Percentiles rank a stretch among this genome's conserved stretches.
These are phyloP conservation scores for Beauveria pseudobassiana DNA, from an alignment of 2,329 filamentous ascomycete genomes.

Conservation along the genomic window DNA sequence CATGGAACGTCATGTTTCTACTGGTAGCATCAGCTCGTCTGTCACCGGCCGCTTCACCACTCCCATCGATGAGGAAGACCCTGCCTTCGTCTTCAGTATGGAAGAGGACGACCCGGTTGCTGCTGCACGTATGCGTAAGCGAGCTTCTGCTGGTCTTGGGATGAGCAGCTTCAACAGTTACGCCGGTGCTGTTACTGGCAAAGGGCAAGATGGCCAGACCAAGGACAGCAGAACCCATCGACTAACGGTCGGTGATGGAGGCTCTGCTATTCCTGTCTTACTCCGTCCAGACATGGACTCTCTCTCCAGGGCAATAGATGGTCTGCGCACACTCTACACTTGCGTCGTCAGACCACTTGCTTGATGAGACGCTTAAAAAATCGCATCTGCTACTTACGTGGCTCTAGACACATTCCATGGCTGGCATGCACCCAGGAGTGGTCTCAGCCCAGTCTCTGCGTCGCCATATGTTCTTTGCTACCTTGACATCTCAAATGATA, in stretches of 20 bases:
- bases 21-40: conserved; percentile 47
- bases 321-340: not conserved
- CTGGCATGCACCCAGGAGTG: not conserved
- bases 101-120: conserved; percentile 49
- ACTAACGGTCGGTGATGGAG: conserved; percentile 21
- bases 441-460: not conserved
- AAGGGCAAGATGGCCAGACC: conserved; percentile 18
- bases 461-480: not conserved
- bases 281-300: not conserved
- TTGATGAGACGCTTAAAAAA: not conserved
- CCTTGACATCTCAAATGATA: not conserved
- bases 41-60: conserved; percentile 52
- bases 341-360: not conserved
- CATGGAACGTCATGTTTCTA: conserved; percentile 53
- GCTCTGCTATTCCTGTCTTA: not conserved
- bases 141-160: conserved; percentile 36
- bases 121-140: conserved; percentile 39
- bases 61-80: conserved; percentile 58
- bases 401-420: not conserved
- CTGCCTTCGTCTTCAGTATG: conserved; percentile 59
- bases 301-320: not conserved
- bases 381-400: not conserved
- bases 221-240: conserved; percentile 22
- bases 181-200: conserved; percentile 27
- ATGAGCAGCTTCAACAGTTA: conserved; percentile 35